Base-by-base conservation (phyloP, 805 yeast species). In the Candida nitratophila region DNA sequence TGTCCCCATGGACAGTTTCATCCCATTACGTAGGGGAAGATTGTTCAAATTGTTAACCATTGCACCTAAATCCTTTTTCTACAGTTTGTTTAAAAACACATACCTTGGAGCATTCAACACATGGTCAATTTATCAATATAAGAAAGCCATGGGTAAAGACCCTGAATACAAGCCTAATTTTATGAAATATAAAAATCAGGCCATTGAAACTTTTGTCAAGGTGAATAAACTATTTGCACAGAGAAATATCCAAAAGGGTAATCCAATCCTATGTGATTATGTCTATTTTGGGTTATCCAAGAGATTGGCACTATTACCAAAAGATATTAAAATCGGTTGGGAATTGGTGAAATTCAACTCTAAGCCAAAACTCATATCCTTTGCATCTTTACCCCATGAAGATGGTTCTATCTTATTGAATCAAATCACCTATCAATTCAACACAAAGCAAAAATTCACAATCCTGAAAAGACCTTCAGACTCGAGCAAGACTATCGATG, bases 141-240 rank as follows among this genome's bases (percentile, higher is more conserved):
- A 51, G 40, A 55, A 51, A 37, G 49, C 56, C 16, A 59, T 61
- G 60, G 62, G 64, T 21, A 54, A 54, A 37, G 67, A 61, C 3
- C 59, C 57, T 62, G 47, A 63, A 62, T 24, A 76, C 79, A 33
- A 58, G 74, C 45, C 90, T 29, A 67, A 78, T 37, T 83, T 83
- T 51, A 59, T 79, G 19, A 75, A 80, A 47, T 90, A 96, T 96
- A 86, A 86, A 61, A 91, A 88, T 63, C 74, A 73, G 27, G 95
- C 95, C 8, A 79, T 90, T 53, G 87, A 87, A 52, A 70, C 70
- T 41, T 89, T 80, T 61, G 84, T 83, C 26, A 76, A 77, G 45
- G 83, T 86, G n/a, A 88, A 90, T 65, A 79, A 81, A 55, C 81
- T 88, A 2, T 90, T 90, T 69, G 91, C 95, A 2, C 59, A 69